Conservation (phyloP, 2,329 filamentous ascomycete species). For the Aspergillus floridensis region DNA sequence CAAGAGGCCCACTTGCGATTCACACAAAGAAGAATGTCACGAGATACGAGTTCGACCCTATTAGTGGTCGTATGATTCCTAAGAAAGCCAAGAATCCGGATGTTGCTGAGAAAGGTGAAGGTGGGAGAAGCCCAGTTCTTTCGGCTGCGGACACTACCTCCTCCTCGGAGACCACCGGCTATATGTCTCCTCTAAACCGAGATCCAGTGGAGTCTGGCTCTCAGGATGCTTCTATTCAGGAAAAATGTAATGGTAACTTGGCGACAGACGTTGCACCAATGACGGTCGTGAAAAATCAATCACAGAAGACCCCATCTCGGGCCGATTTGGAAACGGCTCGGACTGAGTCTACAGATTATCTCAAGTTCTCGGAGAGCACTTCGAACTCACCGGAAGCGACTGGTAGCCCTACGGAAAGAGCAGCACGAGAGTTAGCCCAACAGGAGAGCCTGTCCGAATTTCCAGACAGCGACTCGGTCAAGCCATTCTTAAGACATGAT, state of each 20-base stretch:
- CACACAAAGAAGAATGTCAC: neutral
- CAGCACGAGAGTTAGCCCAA: neutral
- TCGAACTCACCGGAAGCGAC: neutral
- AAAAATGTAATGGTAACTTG: neutral
- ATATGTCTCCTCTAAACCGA: constrained; percentile 5
- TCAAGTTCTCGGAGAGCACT: neutral
- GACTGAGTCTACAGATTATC: neutral
- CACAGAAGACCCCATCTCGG: neutral
- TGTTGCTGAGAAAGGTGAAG: neutral
- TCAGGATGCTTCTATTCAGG: too few species aligned
- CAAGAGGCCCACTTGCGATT: neutral
- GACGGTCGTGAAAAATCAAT: neutral
- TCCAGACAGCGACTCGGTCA: neutral
- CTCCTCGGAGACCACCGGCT: neutral
- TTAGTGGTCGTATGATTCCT: constrained; percentile 42
- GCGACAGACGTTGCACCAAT: neutral
- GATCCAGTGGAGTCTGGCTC: neutral
- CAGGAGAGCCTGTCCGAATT: neutral
- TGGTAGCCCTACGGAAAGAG: neutral
- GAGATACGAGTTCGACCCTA: constrained; percentile 41
- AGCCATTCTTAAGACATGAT: neutral
- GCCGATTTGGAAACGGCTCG: neutral
- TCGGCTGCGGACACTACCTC: neutral
- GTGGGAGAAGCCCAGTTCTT: neutral
- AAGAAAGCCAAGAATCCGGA: constrained; percentile 6